Base-by-base conservation (phyloP, 2,329 filamentous ascomycete genomes). In the Aspergillus floridensis region DNA sequence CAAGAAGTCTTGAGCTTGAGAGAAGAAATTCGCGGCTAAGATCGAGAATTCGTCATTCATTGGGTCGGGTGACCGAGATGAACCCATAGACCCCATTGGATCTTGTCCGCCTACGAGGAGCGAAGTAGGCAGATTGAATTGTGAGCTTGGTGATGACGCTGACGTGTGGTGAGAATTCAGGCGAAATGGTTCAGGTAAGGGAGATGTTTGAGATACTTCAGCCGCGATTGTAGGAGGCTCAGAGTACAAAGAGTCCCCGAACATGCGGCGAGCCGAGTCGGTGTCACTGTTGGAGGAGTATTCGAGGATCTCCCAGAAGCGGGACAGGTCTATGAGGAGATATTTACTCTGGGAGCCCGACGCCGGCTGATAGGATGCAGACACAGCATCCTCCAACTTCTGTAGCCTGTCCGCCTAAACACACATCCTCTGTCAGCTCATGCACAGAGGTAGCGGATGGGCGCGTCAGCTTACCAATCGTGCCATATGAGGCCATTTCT, bases 221-320 rank as follows among this genome's bases (percentile, higher is more conserved):
- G 68, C 63, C n/a, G 70, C 60, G 22, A 65, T 53, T 32, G 66
- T 57, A 29, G 68, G 53, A 41, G 69, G 61, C 53, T 70, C 70
- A 1, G 67, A 66, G 48, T 73, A 75, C 3, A 81, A 63, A 0
- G 76, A 76, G 32, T 75, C 60, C 2, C 78, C 79, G 55, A 81
- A 80, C n/a, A 80, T 72, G 22, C 70, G 67, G 14, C 70, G 69
- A 3, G 72, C 71, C 7, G 72, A 74, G 38, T 71, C 66, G 2
- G 70, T 66, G 46, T 79, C 77, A 52, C 72, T 75, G 11, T 76
- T 76, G 8, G 76, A 78, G 1, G 77, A 76, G 55, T 80, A 80
- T 65, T 81, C 79, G 1, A 81, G 70, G 11, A 81, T 79, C 59
- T 81, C 79, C 75, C 79, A 81, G 64, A 81, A 81, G 22, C 77